phyloP scores from a whole-genome alignment of 352 stramenopile species.

The Halophytophthora polymorphica region DNA sequence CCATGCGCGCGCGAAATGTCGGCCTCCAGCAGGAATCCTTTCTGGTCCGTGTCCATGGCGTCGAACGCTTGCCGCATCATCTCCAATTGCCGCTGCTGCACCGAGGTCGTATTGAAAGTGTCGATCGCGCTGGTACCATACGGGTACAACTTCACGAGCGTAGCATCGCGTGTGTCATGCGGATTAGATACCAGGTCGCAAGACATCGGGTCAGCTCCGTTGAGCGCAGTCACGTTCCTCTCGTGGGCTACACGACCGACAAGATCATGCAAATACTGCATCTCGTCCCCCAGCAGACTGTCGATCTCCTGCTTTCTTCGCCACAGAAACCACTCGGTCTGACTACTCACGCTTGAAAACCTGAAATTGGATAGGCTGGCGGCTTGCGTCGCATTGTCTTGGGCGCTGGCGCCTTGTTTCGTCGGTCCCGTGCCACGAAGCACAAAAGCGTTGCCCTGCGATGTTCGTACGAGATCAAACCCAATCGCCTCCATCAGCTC shows the following conservation, averaged over 20 bases:
- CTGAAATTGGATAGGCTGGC: slow-evolving; percentile 57
- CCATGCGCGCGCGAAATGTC: slow-evolving; percentile 23
- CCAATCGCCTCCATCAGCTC: slow-evolving; percentile 69
- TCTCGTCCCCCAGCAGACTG: slow-evolving; percentile 51
- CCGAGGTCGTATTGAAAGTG: slow-evolving; percentile 40
- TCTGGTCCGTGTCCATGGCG: slow-evolving; percentile 31
- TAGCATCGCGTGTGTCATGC: slow-evolving; percentile 2
- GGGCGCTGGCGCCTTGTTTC: neutral
- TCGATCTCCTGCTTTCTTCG: slow-evolving; percentile 71
- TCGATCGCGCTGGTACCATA: slow-evolving; percentile 56
- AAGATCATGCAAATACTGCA: slow-evolving; percentile 50
- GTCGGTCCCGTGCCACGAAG: slow-evolving; percentile 41
- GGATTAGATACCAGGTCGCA: neutral
- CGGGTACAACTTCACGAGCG: slow-evolving; percentile 50
- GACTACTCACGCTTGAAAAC: slow-evolving; percentile 55
- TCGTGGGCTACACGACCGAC: slow-evolving; percentile 5
- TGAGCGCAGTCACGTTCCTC: neutral
- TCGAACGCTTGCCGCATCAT: slow-evolving; percentile 48
- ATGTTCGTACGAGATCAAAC: slow-evolving; percentile 40
- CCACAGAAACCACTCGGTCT: slow-evolving; percentile 81
- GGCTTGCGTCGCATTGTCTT: neutral
- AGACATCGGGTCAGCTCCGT: neutral
- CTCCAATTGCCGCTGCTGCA: slow-evolving; percentile 41
- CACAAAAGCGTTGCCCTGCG: slow-evolving; percentile 42
- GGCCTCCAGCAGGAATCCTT: slow-evolving; percentile 29